phyloP scores from a whole-genome alignment of 345 rosid species.

The Arabis alpina region DNA sequence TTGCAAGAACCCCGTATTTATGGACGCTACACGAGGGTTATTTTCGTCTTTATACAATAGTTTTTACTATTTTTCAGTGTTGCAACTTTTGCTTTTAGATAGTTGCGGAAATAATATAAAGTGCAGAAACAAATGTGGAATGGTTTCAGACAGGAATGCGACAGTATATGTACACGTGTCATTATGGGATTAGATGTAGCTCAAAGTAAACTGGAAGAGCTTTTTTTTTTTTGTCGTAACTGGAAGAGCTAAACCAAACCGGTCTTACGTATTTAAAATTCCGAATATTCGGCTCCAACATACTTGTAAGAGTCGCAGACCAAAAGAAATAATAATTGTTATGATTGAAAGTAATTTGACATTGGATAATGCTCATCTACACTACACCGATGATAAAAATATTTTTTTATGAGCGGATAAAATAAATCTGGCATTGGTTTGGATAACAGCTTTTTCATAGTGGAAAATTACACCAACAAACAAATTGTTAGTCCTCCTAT shows the following conservation, averaged over 20 bases:
- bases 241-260: neutral
- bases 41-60: neutral
- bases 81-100: neutral
- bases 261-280: constrained; percentile 1
- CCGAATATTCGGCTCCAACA: constrained; percentile 28
- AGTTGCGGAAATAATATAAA: neutral
- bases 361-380: neutral
- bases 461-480: neutral
- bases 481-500: too few relatives aligned
- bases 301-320: neutral
- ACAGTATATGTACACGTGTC: neutral
- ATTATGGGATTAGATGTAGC: constrained; percentile 9
- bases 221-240: too few relatives aligned
- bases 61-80: neutral
- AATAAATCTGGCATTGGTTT: neutral
- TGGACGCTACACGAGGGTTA: constrained; percentile 41
- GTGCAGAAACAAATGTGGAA: too few relatives aligned
- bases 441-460: constrained; percentile 7
- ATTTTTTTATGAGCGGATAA: neutral
- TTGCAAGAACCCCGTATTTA: constrained; percentile 65
- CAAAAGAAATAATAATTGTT: too few relatives aligned
- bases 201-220: neutral
- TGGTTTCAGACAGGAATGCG: too few relatives aligned
- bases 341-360: too few relatives aligned
- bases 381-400: neutral